Conservation (phyloP, 331 rosid species). For the Quercus tomentella region DNA sequence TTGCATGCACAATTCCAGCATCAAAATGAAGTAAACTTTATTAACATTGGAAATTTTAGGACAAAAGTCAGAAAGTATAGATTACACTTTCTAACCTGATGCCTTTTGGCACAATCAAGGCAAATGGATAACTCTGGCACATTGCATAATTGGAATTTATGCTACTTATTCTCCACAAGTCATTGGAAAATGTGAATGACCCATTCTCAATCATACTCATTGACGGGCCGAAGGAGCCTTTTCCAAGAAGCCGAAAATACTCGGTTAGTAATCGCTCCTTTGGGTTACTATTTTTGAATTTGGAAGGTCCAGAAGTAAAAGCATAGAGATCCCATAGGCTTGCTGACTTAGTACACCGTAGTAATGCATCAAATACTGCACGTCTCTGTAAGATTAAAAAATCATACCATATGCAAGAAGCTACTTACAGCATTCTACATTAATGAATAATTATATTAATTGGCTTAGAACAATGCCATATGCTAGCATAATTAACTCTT, state of each 20-base stretch:
- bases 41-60: conserved; percentile 10
- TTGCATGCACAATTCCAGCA: conserved; percentile 13
- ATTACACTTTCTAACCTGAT: conserved; percentile 56
- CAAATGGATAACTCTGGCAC: conserved; percentile 93
- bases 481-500: background rate
- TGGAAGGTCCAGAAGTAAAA: conserved; percentile 73
- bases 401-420: conserved; percentile 20
- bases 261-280: conserved; percentile 79
- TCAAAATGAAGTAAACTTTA: conserved; percentile 11
- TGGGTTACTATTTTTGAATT: conserved; percentile 60
- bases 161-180: conserved; percentile 83
- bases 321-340: conserved; percentile 86
- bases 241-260: conserved; percentile 94
- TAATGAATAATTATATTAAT: conserved; percentile 2
- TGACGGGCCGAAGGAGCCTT: conserved; percentile 45
- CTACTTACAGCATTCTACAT: conserved; percentile 18
- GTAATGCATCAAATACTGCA: conserved; percentile 59
- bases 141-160: conserved; percentile 63
- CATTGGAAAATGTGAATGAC: conserved; percentile 75
- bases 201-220: conserved; percentile 62
- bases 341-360: conserved; percentile 56
- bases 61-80: conserved; percentile 18
- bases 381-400: conserved; percentile 62
- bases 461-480: background rate
- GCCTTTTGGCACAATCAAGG: conserved; percentile 75